Percentiles rank a stretch among this genome's conserved stretches.
These are phyloP conservation scores for Aegle marmelos DNA, from an alignment of 345 rosid species.

Conservation along the genomic window DNA sequence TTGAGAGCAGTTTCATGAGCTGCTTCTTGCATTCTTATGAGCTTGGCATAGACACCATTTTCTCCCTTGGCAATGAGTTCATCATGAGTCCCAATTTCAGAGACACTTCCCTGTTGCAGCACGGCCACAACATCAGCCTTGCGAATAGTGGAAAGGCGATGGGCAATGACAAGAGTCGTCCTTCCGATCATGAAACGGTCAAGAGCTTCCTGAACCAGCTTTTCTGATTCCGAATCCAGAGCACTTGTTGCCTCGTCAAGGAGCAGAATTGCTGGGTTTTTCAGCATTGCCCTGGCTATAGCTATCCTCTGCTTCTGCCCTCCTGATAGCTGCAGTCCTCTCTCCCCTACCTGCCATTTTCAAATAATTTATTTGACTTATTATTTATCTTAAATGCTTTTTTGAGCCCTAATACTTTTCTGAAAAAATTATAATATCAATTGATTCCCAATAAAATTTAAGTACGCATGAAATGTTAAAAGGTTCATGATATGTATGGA, in stretches of 20 bases:
- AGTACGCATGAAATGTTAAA: no score
- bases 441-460: no score
- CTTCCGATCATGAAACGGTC: conserved; percentile 99
- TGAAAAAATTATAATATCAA: not conserved
- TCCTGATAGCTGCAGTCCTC: conserved; percentile 95
- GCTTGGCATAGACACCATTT: conserved; percentile 86
- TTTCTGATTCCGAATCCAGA: conserved; percentile 93
- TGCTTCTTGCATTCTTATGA: conserved; percentile 87
- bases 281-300: conserved; percentile 96
- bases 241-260: conserved; percentile 98
- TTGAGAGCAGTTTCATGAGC: conserved; percentile 95
- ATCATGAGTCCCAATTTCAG: conserved; percentile 89
- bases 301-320: conserved; percentile 99
- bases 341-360: conserved; percentile 92
- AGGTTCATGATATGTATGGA: no score
- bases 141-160: conserved; percentile 92
- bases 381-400: not conserved
- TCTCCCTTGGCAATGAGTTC: conserved; percentile 89
- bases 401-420: not conserved
- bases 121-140: conserved; percentile 98
- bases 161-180: conserved; percentile 95
- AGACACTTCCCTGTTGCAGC: conserved; percentile 91
- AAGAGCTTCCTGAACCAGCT: conserved; percentile 93
- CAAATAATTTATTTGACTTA: not conserved
- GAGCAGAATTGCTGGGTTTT: conserved; percentile 88